These are phyloP conservation scores for Chytriomyces sp. DNA, from an alignment of 192 early-diverging fungal species.

Conservation along the genomic window DNA sequence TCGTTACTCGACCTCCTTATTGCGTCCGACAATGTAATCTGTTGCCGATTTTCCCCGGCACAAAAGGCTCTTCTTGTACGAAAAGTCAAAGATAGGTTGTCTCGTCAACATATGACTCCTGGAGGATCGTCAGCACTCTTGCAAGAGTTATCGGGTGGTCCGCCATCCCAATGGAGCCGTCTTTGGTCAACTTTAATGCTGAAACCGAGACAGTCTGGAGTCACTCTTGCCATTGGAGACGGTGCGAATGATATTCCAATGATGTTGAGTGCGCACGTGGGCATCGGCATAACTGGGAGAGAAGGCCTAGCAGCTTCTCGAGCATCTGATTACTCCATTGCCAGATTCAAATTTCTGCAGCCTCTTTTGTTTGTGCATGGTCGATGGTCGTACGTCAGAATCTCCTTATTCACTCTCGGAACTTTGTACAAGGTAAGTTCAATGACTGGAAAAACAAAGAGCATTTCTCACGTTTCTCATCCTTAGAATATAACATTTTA, in stretches of 20 bases:
- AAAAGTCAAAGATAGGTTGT: slow-evolving; percentile 29
- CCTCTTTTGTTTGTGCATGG: slow-evolving; percentile 84
- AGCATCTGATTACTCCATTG: slow-evolving; percentile 83
- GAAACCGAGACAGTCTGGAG: slow-evolving; percentile 33
- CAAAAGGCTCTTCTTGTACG: slow-evolving; percentile 85
- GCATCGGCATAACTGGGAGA: slow-evolving; percentile 85
- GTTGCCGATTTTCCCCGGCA: slow-evolving; percentile 82
- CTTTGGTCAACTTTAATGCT: slow-evolving; percentile 7
- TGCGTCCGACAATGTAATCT: slow-evolving; percentile 78
- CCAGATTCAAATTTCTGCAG: slow-evolving; percentile 83
- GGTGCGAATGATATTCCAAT: slow-evolving; percentile 94
- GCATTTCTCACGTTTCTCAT: not conserved
- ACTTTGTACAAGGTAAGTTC: slow-evolving; percentile 74
- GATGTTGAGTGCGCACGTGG: slow-evolving; percentile 90
- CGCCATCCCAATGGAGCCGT: not conserved
- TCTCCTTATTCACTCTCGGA: slow-evolving; percentile 64
- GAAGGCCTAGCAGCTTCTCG: slow-evolving; percentile 85
- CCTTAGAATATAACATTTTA: slow-evolving; percentile 70
- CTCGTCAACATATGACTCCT: not conserved
- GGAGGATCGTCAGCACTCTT: slow-evolving; percentile 21
- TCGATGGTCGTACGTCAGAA: slow-evolving; percentile 74
- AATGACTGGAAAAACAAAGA: not conserved
- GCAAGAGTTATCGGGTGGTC: slow-evolving; percentile 9
- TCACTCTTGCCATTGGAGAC: slow-evolving; percentile 87
- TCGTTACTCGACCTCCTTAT: slow-evolving; percentile 72